Evolutionary conservation across 345 rosid species (phyloP).

Genomic region (Citrus glauca): DNA sequence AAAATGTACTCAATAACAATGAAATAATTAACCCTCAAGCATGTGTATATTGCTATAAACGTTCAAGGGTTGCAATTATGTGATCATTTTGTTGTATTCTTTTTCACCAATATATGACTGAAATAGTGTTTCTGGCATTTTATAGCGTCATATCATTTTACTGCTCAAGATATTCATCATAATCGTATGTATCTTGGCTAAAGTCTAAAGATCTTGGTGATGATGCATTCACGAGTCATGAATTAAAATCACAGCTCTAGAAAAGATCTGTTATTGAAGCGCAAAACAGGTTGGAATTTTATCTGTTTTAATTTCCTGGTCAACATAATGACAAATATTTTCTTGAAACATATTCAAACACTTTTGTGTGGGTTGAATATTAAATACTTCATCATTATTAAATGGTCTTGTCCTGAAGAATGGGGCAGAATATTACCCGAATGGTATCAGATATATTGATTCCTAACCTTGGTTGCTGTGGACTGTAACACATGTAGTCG

Average conservation of each 20-base stretch:
- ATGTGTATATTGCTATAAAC: not conserved
- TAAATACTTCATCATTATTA: not conserved
- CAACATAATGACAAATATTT: not conserved
- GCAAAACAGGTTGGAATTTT: not conserved
- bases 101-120: not conserved
- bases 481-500: no score
- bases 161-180: not conserved
- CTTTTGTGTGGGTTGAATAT: not conserved
- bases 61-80: not conserved
- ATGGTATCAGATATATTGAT: no score
- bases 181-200: not conserved
- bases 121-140: not conserved
- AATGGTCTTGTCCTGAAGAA: not conserved
- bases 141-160: not conserved
- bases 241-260: not conserved
- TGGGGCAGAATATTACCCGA: no score
- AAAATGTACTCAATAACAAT: not conserved
- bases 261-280: not conserved
- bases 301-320: not conserved
- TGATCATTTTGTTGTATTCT: not conserved
- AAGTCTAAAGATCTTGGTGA: not conserved
- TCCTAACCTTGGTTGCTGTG: no score
- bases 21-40: not conserved
- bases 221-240: not conserved
- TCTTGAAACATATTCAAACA: not conserved